These are phyloP conservation scores for Diaporthe sp. DNA, from an alignment of 2,329 filamentous ascomycete genomes.

Conservation along the genomic window DNA sequence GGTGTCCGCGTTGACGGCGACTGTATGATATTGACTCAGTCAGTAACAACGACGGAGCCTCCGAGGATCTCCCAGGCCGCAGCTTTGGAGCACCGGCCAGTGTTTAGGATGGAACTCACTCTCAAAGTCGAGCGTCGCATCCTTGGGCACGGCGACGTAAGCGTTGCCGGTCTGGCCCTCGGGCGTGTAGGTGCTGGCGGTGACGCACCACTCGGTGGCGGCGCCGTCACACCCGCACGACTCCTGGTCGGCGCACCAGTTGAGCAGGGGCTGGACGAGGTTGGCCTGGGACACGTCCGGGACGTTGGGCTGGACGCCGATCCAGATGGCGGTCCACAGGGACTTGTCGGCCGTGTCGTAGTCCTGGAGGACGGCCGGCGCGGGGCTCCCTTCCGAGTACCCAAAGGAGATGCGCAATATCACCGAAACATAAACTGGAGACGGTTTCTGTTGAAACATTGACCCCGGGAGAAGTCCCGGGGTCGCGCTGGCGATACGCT, in stretches of 20 bases:
- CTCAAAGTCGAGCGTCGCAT: conserved; percentile 31
- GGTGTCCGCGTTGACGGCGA: conserved; percentile 19
- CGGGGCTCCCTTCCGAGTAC: neutral
- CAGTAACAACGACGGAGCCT: neutral
- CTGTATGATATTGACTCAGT: neutral
- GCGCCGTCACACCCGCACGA: conserved; percentile 22
- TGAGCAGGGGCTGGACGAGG: conserved; percentile 35
- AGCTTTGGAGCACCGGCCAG: no score
- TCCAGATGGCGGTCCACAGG: conserved; percentile 30
- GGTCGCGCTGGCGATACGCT: conserved; percentile 61
- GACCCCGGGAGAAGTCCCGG: neutral
- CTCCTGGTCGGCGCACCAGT: conserved; percentile 29
- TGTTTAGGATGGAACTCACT: neutral
- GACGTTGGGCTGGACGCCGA: conserved; percentile 30
- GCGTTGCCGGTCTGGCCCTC: conserved; percentile 18
- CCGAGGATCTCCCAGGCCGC: no score
- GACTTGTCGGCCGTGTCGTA: conserved; percentile 20
- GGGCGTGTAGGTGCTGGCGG: conserved; percentile 33
- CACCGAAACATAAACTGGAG: conserved; percentile 5
- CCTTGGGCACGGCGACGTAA: conserved; percentile 23
- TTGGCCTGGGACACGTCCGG: conserved; percentile 31
- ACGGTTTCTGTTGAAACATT: neutral
- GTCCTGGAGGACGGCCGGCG: conserved; percentile 14
- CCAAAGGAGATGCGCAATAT: conserved; percentile 9
- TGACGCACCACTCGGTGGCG: conserved; percentile 26